These are phyloP conservation scores for Hevea brasiliensis DNA, from an alignment of 345 rosid genomes.

Conservation along the genomic window DNA sequence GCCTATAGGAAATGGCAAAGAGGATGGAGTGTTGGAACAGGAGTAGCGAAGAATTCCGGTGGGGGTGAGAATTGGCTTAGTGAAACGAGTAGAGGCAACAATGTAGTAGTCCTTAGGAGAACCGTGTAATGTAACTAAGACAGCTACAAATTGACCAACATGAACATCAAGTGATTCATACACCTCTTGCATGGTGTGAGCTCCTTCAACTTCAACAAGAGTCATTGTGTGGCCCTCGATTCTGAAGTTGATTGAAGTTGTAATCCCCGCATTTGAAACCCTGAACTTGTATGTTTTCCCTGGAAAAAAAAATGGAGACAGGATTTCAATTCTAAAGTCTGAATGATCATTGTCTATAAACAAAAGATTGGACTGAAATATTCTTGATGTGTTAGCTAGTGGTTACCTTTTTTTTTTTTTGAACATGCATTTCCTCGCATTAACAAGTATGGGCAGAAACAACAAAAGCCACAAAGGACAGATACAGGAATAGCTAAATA, in stretches of 20 bases:
- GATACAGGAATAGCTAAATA: no score
- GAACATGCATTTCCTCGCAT: no score
- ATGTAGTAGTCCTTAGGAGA: constrained; percentile 56
- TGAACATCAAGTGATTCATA: constrained; percentile 79
- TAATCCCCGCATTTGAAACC: constrained; percentile 70
- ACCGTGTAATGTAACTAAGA: constrained; percentile 49
- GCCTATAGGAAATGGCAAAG: constrained; percentile 55
- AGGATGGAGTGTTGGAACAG: constrained; percentile 55
- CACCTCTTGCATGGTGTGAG: constrained; percentile 64
- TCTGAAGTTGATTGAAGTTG: constrained; percentile 74
- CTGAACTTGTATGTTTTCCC: constrained; percentile 73
- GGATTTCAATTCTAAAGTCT: background rate
- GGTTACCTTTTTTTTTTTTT: constrained; percentile 56
- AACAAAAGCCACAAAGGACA: no score
- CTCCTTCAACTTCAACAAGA: constrained; percentile 87
- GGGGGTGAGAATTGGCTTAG: constrained; percentile 45
- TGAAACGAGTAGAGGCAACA: constrained; percentile 81
- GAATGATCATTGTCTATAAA: no score
- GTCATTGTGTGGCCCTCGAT: constrained; percentile 71
- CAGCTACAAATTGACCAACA: constrained; percentile 66
- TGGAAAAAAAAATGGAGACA: constrained; percentile 25
- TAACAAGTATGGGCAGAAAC: no score
- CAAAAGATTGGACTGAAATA: background rate
- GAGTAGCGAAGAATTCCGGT: constrained; percentile 67
- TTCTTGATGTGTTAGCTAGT: no score